Evolutionary conservation across 306 rosid genomes (phyloP), one percentile per base, ranked within the genome.

Genomic region (Fagus sylvatica): DNA sequence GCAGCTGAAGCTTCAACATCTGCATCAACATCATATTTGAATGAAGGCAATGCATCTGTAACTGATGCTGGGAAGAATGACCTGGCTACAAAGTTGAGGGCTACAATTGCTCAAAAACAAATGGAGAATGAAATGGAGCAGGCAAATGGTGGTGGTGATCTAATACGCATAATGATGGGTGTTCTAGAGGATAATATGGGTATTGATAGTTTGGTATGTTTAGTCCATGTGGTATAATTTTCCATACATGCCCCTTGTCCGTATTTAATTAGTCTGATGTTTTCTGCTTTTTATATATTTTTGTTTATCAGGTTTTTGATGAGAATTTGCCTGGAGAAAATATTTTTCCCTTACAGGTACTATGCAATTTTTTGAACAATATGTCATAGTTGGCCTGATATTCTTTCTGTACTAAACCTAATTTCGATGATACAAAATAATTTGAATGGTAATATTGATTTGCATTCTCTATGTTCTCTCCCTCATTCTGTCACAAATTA

Each of bases 321-420:
- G 99, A 96, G 72, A 95, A 88, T 69, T 76, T 95, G 88, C 88
- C 97, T 0, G 99, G 98, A 83, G 99, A 96, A 77, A 96, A 90
- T 84, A 88, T 90, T 71, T 95, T 83, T 57, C 99, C 96, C 36
- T 81, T 96, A 66, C 99, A 90, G 98, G 99, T 96, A 91, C 75
- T 71, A 49, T 54, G 71, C 56, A 55, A 54, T 72, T 60, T 61
- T 74, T 34, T 7, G 8, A 46, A 46, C 51, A 10, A 46, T 46
- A 46, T 1, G 51, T 46, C 51, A 10, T 46, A 46, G 11, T 46
- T 46, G 0, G 51, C 51, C 4, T 10, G 49, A 11, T 59, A 59
- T 30, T 59, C 36, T 59, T 28, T 28, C 2, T 10, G 15, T 46
- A 15, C 15, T 10, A 28, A 59, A 32, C 65, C 3, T 3, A 0